Conservation (phyloP, 441 rosid species). For the Aquilaria agallochum region DNA sequence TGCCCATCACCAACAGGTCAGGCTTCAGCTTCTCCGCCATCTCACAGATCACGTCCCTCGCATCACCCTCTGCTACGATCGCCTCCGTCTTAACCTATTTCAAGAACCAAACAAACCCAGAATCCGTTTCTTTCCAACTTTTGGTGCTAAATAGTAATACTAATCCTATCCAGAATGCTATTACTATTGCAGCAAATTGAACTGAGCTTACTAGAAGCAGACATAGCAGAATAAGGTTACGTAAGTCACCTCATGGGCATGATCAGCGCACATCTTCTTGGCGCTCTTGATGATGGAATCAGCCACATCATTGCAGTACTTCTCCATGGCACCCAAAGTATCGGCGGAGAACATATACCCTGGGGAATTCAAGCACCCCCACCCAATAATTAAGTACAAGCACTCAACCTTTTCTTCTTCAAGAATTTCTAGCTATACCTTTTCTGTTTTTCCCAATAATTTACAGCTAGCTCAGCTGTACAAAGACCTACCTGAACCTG, state of each 20-base stretch:
- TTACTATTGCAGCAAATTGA: background rate
- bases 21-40: conserved; percentile 36
- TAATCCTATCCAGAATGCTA: too few relatives aligned
- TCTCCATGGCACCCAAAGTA: conserved; percentile 38
- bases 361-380: conserved; percentile 3
- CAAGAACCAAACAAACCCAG: background rate
- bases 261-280: conserved; percentile 35
- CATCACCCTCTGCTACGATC: conserved; percentile 41
- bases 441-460: too few relatives aligned
- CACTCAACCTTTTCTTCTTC: too few relatives aligned
- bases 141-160: too few relatives aligned
- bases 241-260: conserved; percentile 21
- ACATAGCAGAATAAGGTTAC: background rate
- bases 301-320: conserved; percentile 37
- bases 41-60: conserved; percentile 57
- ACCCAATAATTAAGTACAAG: background rate
- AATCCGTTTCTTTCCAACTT: background rate
- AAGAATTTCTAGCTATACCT: too few relatives aligned
- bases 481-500: conserved; percentile 20
- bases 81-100: conserved; percentile 48
- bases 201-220: background rate
- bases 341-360: conserved; percentile 62
- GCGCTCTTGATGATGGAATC: conserved; percentile 40
- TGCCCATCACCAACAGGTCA: conserved; percentile 56
- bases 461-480: too few relatives aligned